Conservation (phyloP, 768 basidiomycete species). For the Naganishia friedmannii region DNA sequence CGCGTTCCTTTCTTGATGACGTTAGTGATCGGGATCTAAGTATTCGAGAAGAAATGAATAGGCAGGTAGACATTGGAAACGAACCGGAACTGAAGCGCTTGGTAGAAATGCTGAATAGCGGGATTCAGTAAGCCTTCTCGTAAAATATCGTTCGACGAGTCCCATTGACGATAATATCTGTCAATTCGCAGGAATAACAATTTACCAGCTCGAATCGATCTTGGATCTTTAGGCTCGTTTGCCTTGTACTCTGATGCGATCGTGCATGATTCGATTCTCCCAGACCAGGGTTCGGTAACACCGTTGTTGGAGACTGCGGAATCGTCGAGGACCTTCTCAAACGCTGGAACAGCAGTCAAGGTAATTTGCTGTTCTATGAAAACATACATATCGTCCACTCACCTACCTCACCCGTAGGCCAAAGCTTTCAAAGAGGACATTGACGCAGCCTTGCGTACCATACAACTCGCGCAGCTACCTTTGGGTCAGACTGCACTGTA, state of each 20-base stretch:
- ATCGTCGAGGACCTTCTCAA: conserved; percentile 11
- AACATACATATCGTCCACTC: not conserved
- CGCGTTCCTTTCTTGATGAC: not conserved
- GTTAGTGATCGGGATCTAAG: conserved; percentile 8
- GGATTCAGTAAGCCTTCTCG: not conserved
- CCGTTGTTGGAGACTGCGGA: conserved; percentile 6
- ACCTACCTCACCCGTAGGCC: not conserved
- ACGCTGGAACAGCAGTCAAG: conserved; percentile 9
- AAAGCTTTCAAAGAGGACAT: not conserved
- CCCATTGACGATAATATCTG: not conserved
- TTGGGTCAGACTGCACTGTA: not conserved
- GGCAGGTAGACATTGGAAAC: not conserved
- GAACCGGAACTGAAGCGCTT: not conserved
- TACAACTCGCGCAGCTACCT: not conserved
- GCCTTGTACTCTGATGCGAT: not conserved
- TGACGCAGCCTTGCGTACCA: not conserved
- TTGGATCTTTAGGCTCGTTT: not conserved
- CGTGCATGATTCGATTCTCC: not conserved
- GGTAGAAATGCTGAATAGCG: not conserved
- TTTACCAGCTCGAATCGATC: not conserved
- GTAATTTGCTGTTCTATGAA: not conserved
- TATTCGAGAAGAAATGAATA: conserved; percentile 7
- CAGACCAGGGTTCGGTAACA: not conserved
- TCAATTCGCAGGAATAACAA: not conserved
- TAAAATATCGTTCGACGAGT: too few relatives aligned